Conservation (phyloP, 2,329 filamentous ascomycete genomes). For the Rosellinia necatrix region DNA sequence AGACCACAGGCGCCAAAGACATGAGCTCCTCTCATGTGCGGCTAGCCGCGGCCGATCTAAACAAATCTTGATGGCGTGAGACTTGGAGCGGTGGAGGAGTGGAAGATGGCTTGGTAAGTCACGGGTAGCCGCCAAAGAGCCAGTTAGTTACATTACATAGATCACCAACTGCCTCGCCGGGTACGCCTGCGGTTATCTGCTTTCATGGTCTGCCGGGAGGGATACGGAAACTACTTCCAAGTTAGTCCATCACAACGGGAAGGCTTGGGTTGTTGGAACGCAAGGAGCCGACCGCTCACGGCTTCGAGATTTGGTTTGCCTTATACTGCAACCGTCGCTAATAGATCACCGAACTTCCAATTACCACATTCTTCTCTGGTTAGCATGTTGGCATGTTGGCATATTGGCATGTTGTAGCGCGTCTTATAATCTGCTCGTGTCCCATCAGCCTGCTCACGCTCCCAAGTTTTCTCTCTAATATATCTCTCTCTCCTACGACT, state of each 20-base stretch:
- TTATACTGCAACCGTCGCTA: background rate
- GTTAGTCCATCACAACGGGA: slow-evolving; percentile 11
- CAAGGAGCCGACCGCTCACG: slow-evolving; percentile 27
- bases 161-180: background rate
- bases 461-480: background rate
- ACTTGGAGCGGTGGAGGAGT: background rate
- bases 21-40: slow-evolving; percentile 6
- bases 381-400: background rate
- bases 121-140: slow-evolving; percentile 15
- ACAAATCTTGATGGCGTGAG: slow-evolving; percentile 2
- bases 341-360: background rate
- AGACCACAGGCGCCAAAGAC: too few relatives aligned
- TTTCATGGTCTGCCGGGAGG: background rate
- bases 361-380: background rate
- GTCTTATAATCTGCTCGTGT: slow-evolving; percentile 13
- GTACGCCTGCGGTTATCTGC: background rate
- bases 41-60: slow-evolving; percentile 14
- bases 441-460: background rate
- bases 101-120: background rate
- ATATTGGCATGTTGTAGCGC: background rate
- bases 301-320: slow-evolving; percentile 18
- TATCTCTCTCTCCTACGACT: background rate
- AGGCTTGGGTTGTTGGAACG: slow-evolving; percentile 21
- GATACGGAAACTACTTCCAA: slow-evolving; percentile 1
- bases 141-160: slow-evolving; percentile 1